A percentile compares a stretch with the other conserved stretches of the same genome.
Conservation (phyloP, 805 yeast species). For the Saccharomycopsis javanensis region DNA sequence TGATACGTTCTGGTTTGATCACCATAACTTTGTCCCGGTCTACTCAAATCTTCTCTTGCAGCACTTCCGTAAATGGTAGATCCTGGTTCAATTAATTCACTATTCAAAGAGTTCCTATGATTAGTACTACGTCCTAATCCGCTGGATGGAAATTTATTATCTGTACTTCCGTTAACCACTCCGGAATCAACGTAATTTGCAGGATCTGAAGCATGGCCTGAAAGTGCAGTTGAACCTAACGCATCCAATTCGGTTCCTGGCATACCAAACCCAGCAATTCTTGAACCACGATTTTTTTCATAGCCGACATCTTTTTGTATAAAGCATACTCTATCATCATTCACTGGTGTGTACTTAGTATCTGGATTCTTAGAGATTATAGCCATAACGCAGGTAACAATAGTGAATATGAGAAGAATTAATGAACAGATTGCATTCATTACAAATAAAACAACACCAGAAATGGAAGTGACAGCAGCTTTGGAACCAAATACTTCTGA, state of each 20-base stretch:
- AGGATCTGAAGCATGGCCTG: slow-evolving; percentile 12
- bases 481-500: slow-evolving; percentile 78
- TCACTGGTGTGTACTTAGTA: slow-evolving; percentile 89
- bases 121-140: background rate
- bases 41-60: background rate
- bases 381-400: slow-evolving; percentile 80
- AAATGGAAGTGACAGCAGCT: slow-evolving; percentile 78
- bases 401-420: slow-evolving; percentile 71
- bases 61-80: background rate
- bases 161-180: background rate
- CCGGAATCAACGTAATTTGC: background rate
- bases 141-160: background rate
- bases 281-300: slow-evolving; percentile 16
- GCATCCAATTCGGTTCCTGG: slow-evolving; percentile 19
- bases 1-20: background rate
- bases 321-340: slow-evolving; percentile 94
- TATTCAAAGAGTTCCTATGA: background rate
- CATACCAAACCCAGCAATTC: background rate
- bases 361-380: slow-evolving; percentile 87
- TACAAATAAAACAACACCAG: slow-evolving; percentile 84
- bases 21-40: background rate
- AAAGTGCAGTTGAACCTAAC: slow-evolving; percentile 17
- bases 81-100: background rate
- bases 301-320: slow-evolving; percentile 53
- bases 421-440: slow-evolving; percentile 84